phyloP scores from a whole-genome alignment of 1,284 basidiomycete genomes.

The Trichosporon asahii region DNA sequence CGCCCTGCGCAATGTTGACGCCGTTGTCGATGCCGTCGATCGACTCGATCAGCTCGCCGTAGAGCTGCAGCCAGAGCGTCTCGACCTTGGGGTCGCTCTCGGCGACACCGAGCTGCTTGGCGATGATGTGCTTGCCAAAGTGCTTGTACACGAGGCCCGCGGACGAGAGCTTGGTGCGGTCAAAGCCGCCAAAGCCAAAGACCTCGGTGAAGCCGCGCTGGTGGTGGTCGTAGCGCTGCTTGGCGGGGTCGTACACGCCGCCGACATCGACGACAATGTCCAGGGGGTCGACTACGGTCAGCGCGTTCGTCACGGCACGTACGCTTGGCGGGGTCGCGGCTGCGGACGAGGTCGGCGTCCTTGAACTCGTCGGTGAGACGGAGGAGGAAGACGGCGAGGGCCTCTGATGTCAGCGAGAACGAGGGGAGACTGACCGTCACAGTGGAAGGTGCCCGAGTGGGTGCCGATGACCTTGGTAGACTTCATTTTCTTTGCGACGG shows the following conservation, averaged over 20 bases:
- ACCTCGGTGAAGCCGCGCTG: slow-evolving; percentile 88
- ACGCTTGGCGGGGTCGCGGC: slow-evolving; percentile 70
- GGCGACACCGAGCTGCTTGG: slow-evolving; percentile 60
- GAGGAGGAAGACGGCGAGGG: slow-evolving; percentile 64
- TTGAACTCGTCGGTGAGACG: slow-evolving; percentile 72
- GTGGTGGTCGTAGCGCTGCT: slow-evolving; percentile 88
- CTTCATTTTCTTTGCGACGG: slow-evolving; percentile 48
- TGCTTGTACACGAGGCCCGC: slow-evolving; percentile 98
- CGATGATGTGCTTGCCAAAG: slow-evolving; percentile 85
- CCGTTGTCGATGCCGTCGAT: slow-evolving; percentile 97
- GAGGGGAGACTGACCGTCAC: slow-evolving; percentile 66
- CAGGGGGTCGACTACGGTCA: slow-evolving; percentile 64
- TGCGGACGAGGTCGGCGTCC: slow-evolving; percentile 72
- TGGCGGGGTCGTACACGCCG: slow-evolving; percentile 77
- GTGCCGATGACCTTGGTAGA: slow-evolving; percentile 67
- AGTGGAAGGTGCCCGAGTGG: slow-evolving; percentile 94
- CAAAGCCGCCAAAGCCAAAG: slow-evolving; percentile 68
- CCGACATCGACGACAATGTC: slow-evolving; percentile 99
- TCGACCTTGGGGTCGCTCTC: slow-evolving; percentile 63
- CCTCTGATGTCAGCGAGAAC: slow-evolving; percentile 31
- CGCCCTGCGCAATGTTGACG: slow-evolving; percentile 65
- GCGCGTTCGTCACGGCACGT: slow-evolving; percentile 9
- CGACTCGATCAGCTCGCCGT: slow-evolving; percentile 88
- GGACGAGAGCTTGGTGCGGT: slow-evolving; percentile 79
- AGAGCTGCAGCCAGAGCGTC: slow-evolving; percentile 81